These are phyloP conservation scores for Lactarius vividus DNA, from an alignment of 768 basidiomycete species.

Conservation along the genomic window DNA sequence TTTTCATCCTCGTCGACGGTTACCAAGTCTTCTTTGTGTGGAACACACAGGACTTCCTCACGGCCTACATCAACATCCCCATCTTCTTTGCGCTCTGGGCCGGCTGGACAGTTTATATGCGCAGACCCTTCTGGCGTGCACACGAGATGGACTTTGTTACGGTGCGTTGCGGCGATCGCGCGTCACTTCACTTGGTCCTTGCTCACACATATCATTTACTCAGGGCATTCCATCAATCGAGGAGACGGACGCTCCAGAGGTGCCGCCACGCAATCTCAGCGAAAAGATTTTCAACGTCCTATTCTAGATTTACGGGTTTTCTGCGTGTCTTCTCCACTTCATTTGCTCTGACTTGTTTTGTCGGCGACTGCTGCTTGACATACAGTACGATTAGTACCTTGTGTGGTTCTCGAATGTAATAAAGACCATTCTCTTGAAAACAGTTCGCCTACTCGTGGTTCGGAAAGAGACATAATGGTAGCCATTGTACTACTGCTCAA, in stretches of 20 bases:
- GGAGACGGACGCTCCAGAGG: slow-evolving; percentile 60
- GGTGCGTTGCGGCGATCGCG: slow-evolving; percentile 37
- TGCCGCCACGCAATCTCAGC: slow-evolving; percentile 47
- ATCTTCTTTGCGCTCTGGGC: slow-evolving; percentile 47
- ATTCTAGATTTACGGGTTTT: slow-evolving; percentile 40
- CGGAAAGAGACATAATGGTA: neutral
- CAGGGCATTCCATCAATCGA: slow-evolving; percentile 67
- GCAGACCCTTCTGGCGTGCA: slow-evolving; percentile 48
- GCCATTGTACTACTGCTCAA: neutral
- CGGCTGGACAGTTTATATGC: slow-evolving; percentile 44
- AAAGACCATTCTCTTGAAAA: neutral
- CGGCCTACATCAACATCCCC: slow-evolving; percentile 41
- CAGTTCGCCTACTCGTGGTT: neutral
- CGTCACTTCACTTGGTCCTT: neutral
- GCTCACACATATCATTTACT: neutral
- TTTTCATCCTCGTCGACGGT: slow-evolving; percentile 60
- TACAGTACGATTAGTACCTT: neutral
- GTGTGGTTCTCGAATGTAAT: neutral
- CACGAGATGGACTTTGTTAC: slow-evolving; percentile 72
- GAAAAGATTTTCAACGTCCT: slow-evolving; percentile 50
- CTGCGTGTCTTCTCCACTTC: neutral
- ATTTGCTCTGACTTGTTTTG: neutral
- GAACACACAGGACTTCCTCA: slow-evolving; percentile 51
- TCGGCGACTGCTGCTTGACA: neutral
- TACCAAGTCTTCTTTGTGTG: slow-evolving; percentile 64